Base-by-base conservation (phyloP, 495 filamentous ascomycete genomes). In the Aspergillus coremiiformis region DNA sequence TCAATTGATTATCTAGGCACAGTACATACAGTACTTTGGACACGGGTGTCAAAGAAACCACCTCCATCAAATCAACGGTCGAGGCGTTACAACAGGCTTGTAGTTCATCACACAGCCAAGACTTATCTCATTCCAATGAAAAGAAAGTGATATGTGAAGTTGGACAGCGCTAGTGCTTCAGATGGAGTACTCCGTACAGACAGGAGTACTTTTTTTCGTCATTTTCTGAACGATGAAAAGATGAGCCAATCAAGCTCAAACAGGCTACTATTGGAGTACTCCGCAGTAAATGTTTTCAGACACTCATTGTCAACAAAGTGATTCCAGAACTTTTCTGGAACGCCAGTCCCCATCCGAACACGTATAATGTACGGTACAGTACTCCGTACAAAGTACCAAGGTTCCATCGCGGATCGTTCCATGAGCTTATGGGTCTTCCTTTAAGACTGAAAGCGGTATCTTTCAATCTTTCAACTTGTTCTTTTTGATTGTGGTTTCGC, bases 391-490 rank as follows among this genome's bases (percentile, higher is more conserved):
- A n/a, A n/a, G n/a, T n/a, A 49, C 47, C 47, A 39, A 39, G 47
- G 46, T 49, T 49, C 47, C 33, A 33, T 39, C 47, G 35, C 52
- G 41, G 65, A 66, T 67, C 65, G 63, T 67, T 60, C 64, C 60
- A 57, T 57, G 41, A 52, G 33, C 33, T 37, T 37, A 37, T 7
- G 37, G n/a, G 50, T 46, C 43, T 56, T 59, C 60, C 54, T 56
- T 57, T 60, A 54, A 62, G 62, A 39, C 19, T 43, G 22, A 21
- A 12, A 23, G 51, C 49, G 56, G 52, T 54, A 47, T 35, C 14
- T 35, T 35, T n/a, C n/a, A n/a, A n/a, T n/a, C n/a, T n/a, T n/a
- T n/a, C n/a, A n/a, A n/a, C n/a, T n/a, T n/a, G n/a, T 21, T 19
- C 23, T 8, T 35, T 22, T 30, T 20, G 45, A 37, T 3, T 12